Base-by-base conservation (phyloP, 2,329 filamentous ascomycete species). In the Drechslerella dactyloides region DNA sequence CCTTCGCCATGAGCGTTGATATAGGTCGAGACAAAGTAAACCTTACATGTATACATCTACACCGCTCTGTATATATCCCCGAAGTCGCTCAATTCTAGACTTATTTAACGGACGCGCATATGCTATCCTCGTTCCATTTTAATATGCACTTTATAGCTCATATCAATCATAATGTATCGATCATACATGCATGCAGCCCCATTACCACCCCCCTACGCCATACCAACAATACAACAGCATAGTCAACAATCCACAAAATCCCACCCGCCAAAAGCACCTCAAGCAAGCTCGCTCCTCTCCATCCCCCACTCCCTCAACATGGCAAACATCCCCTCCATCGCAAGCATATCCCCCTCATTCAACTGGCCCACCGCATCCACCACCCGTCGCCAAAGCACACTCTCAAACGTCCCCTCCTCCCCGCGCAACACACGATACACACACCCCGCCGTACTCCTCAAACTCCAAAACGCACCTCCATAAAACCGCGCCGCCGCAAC, bases 381-480 rank as follows among this genome's bases (percentile, higher is more conserved):
- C 15, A 72, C 23, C n/a, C 68, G 23, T 6, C 21, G 19, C 54
- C 56, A 60, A 37, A 65, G 60, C 10, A 72, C 13, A 35, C 56
- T 44, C n/a, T 65, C 60, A 72, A 72, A 72, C 0, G 55, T 56
- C 27, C 33, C 56, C 3, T 27, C 42, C 55, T 72, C 68, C 8
- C 68, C 68, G 15, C 50, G 44, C n/a, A 72, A 15, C 8, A 72
- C 60, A 40, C 55, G 54, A 27, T 65, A 72, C 24, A 65, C 33
- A 0, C 24, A 24, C 17, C 17, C 46, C 27, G 68, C 60, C 15
- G 44, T 24, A 2, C 35, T 50, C 15, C 42, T 60, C 5, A 72
- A 23, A 2, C 53, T 61, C 60, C 60, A 65, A 57, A 60, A 65
- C 17, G 56, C 54, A 15, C 53, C 10, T 1, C 68, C 68, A 11